Evolutionary conservation across 2,329 filamentous ascomycete genomes (phyloP).

Genomic region (Fusarium sp.): DNA sequence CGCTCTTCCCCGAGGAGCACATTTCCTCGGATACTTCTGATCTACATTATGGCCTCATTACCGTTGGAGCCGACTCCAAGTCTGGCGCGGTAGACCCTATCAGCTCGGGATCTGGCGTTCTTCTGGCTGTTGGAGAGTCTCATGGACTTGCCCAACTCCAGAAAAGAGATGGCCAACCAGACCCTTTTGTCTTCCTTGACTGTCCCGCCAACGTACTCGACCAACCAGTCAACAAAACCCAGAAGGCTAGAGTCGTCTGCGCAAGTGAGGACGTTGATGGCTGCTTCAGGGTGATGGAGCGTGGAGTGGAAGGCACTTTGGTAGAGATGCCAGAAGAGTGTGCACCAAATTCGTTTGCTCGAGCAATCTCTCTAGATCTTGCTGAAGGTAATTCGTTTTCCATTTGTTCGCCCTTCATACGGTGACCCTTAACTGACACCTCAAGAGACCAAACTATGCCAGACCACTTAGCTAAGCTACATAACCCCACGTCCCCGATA

Average conservation of each 20-base stretch:
- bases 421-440: neutral
- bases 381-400: neutral
- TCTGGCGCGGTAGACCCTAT: accelerated
- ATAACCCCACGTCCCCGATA: neutral
- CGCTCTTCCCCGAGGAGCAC: neutral
- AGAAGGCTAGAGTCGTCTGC: constrained; percentile 7
- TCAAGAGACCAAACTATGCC: neutral
- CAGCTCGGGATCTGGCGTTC: accelerated
- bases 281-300: constrained; percentile 1
- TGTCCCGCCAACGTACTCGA: neutral
- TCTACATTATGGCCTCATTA: neutral
- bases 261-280: neutral
- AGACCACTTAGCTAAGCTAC: accelerated
- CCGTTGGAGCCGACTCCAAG: neutral
- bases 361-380: neutral
- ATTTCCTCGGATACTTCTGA: accelerated
- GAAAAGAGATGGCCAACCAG: neutral
- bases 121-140: neutral
- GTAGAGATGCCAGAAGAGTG: constrained; percentile 15
- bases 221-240: constrained; percentile 9
- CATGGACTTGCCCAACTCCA: neutral
- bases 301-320: constrained; percentile 8
- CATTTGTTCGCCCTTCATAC: neutral
- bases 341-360: constrained; percentile 10
- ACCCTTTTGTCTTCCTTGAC: neutral